These are phyloP conservation scores for Naganishia sp. DNA, from an alignment of 1,284 basidiomycete species.

Conservation along the genomic window DNA sequence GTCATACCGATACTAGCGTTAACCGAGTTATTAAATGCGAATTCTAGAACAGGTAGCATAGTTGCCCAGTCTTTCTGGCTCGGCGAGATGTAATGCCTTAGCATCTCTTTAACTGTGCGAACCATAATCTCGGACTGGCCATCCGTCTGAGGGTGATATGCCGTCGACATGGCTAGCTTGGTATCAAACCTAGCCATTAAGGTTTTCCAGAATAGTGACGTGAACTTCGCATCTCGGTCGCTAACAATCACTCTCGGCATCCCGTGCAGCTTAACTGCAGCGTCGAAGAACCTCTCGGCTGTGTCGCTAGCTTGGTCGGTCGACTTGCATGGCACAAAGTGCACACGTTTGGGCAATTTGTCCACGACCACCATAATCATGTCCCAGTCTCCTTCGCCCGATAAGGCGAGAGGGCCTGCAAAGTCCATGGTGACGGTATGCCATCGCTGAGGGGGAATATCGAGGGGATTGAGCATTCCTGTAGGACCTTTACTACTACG, in stretches of 20 bases:
- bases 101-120: conserved; percentile 27
- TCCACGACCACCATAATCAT: conserved; percentile 53
- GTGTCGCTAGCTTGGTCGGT: conserved; percentile 52
- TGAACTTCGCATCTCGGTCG: conserved; percentile 56
- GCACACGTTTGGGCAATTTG: conserved; percentile 51
- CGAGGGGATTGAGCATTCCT: conserved; percentile 49
- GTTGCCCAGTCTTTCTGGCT: conserved; percentile 55
- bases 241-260: conserved; percentile 54
- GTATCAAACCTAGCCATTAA: conserved; percentile 42
- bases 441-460: conserved; percentile 51
- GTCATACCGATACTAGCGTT: conserved; percentile 39
- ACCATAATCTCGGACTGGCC: conserved; percentile 35
- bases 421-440: conserved; percentile 56
- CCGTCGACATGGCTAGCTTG: conserved; percentile 54
- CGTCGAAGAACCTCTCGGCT: conserved; percentile 55
- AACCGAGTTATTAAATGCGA: conserved; percentile 56
- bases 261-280: conserved; percentile 55
- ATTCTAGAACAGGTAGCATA: conserved; percentile 57
- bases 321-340: conserved; percentile 44
- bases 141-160: conserved; percentile 56
- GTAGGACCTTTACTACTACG: conserved; percentile 5
- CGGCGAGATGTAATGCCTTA: conserved; percentile 12
- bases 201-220: conserved; percentile 54
- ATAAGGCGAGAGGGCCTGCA: conserved; percentile 54
- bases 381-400: conserved; percentile 50